Base-by-base conservation (phyloP, 441 rosid genomes). In the Melastoma candidum region DNA sequence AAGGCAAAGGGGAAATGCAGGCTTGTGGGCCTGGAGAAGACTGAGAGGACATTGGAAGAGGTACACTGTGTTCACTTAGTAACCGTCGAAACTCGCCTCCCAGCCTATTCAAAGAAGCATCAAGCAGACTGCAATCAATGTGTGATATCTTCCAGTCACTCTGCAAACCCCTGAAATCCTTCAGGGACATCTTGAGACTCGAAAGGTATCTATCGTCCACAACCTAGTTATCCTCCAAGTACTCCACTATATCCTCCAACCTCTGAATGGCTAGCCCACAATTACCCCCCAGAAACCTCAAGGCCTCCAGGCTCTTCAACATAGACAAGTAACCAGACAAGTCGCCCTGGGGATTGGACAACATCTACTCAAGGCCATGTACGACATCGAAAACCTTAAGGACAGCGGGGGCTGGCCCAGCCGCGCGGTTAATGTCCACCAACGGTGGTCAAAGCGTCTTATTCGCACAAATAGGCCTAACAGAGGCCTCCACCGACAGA, bases 311-410 rank as follows among this genome's bases (percentile, higher is more conserved):
- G 26, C 96, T 80, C 67, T 89, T 93, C 68, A 84, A 53, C 22
- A 93, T 92, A 0, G 95, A 78, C 57, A 89, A 71, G 60, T 86
- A 88, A 46, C 93, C 90, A 0, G 95, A 77, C 2, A 93, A 83
- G 70, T 93, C 95, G 22, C 71, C 80, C 52, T 74, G 71, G 1
- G 97, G 97, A 63, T 93, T 96, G 0, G 97, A 88, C 36, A 92
- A 65, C 7, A 93, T 84, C 73, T 80, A 84, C 69, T 88, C 98
- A 22, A 93, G 80, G 25, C 98, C 98, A 56, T 93, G 95, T 14
- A 93, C 97, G 0, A 93, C 96, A 71, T 93, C 98, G 44, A 93
- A 93, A 44, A 93, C 98, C 88, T 88, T 93, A 47, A 93, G 98
- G 54, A 93, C 98, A 0, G 98, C 95, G 0, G 97, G 97, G 13